Base-by-base conservation (phyloP, 202 grass and related monocot species). In the Alloteropsis angusta region DNA sequence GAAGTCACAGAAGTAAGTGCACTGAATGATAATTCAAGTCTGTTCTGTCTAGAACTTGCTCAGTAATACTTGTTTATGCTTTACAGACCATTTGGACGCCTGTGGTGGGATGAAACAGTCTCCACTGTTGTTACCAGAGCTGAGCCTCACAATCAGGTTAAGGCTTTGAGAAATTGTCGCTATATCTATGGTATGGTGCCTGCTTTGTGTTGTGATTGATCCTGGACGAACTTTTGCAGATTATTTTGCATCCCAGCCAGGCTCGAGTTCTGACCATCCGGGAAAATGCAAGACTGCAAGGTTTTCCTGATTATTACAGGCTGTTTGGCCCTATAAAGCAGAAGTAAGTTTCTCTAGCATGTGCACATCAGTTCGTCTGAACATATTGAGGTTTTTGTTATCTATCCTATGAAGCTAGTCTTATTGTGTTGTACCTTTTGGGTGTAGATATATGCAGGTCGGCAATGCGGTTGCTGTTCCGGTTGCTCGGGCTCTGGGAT, bases 101-200 rank as follows among this genome's bases (percentile, higher is more conserved):
- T 90, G 8, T 97, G 90, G 87, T 97, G 90, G 93, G 82, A 90
- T 73, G 87, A 97, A 77, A 92, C 83, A 52, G 89, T 92, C 42
- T 77, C 85, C 8, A 97, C 90, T 1, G 90, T 97, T 44, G 83
- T 97, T 17, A 93, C 93, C 5, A 83, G 83, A 52, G 90, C 87
- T n/a, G 85, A 92, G 52, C 87, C 93, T 55, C 93, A 92, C 69
- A 97, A 97, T 45, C 87, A 97, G 80, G 90, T 78, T 65, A 78
- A 19, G 25, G 15, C 30, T 42, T 22, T 22, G 67, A 59, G 11
- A 53, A 9, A 11, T 41, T 57, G 25, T 37, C 56, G 19, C 7
- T 44, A 18, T 30, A 35, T 41, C 22, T 76, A 54, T 1, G 11
- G 56, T 49, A 36, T 19, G 3, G 0, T 3, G 16, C 10, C 6